Conservation (phyloP, 129 eudicot genomes). For the Pulicaria dysenterica region DNA sequence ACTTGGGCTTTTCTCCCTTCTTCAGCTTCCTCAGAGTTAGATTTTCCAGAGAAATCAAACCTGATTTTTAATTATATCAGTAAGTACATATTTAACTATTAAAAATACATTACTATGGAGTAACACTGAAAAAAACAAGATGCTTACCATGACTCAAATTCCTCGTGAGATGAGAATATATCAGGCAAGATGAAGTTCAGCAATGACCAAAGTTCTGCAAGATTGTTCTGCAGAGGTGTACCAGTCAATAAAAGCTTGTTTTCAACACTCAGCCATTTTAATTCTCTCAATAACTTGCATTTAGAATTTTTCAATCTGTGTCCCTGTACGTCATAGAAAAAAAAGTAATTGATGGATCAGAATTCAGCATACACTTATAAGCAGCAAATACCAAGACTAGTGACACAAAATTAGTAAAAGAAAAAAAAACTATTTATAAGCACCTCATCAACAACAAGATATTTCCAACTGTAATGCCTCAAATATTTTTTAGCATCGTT, state of each 20-base stretch:
- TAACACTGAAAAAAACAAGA: background rate
- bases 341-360: background rate
- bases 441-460: constrained; percentile 98
- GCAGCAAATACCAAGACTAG: background rate
- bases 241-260: constrained; percentile 97
- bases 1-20: constrained; percentile 82
- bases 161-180: constrained; percentile 89
- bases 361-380: background rate
- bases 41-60: constrained; percentile 94
- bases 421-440: background rate
- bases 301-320: constrained; percentile 88
- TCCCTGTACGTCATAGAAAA: constrained; percentile 51
- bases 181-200: constrained; percentile 96
- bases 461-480: constrained; percentile 93
- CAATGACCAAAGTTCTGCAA: constrained; percentile 98
- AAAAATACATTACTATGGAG: background rate
- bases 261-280: constrained; percentile 66
- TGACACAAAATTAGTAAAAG: background rate
- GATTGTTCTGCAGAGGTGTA: constrained; percentile 95
- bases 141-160: constrained; percentile 89
- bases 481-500: constrained; percentile 63
- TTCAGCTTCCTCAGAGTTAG: constrained; percentile 73
- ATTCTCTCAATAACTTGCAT: constrained; percentile 76
- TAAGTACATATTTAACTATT: background rate
- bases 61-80: constrained; percentile 32